Evolutionary conservation across 2,329 filamentous ascomycete genomes (phyloP).

Genomic region (Penicillium sclerotiorum): DNA sequence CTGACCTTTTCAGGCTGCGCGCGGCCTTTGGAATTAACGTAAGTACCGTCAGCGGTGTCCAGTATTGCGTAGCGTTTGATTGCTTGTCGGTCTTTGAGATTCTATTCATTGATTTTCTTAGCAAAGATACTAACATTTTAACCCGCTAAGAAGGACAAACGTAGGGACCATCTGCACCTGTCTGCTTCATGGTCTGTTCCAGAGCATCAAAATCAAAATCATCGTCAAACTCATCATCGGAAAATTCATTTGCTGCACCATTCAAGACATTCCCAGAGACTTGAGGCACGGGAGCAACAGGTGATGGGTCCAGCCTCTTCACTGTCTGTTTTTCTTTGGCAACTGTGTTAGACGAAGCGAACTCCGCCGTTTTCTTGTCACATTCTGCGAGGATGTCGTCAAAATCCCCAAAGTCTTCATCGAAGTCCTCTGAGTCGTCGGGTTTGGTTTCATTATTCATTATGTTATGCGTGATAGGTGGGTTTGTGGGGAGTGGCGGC

Average conservation of each 20-base stretch:
- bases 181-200: slow-evolving; percentile 60
- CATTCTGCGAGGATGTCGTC: slow-evolving; percentile 61
- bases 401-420: slow-evolving; percentile 67
- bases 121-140: slow-evolving; percentile 47
- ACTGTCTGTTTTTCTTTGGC: slow-evolving; percentile 20
- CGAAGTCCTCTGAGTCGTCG: slow-evolving; percentile 61
- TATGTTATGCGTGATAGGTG: slow-evolving; percentile 7
- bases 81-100: slow-evolving; percentile 64
- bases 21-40: slow-evolving; percentile 64
- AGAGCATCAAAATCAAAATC: slow-evolving; percentile 66
- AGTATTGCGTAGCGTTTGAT: slow-evolving; percentile 88
- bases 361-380: slow-evolving; percentile 43
- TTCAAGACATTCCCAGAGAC: not conserved
- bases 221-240: slow-evolving; percentile 73
- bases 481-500: slow-evolving; percentile 1
- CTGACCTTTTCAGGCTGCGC: slow-evolving; percentile 71
- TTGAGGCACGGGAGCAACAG: slow-evolving; percentile 4
- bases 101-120: slow-evolving; percentile 67
- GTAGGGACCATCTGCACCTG: slow-evolving; percentile 73
- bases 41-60: slow-evolving; percentile 70
- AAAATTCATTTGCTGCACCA: slow-evolving; percentile 41
- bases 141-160: slow-evolving; percentile 51
- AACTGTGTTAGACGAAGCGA: slow-evolving; percentile 14
- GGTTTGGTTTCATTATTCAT: slow-evolving; percentile 21
- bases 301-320: slow-evolving; percentile 9